phyloP scores from a whole-genome alignment of 257 asterid species.

The Solanum ossicruentum region DNA sequence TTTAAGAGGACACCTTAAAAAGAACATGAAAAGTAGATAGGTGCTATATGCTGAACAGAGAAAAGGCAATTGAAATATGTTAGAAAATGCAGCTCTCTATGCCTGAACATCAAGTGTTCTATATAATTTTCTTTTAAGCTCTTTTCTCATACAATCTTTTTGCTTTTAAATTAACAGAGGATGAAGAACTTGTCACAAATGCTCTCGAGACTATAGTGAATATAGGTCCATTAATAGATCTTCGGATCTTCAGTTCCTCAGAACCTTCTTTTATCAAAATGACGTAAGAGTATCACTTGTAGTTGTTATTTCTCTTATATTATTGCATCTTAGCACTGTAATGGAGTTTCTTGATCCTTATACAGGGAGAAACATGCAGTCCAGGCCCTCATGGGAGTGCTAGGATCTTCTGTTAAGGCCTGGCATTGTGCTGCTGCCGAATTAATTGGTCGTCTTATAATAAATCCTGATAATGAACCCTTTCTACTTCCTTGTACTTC shows the following conservation, averaged over 20 bases:
- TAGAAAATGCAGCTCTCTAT: not conserved
- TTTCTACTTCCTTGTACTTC: slow-evolving; percentile 74
- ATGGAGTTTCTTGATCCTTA: not conserved
- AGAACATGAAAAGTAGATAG: not conserved
- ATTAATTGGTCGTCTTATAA: slow-evolving; percentile 78
- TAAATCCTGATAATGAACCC: slow-evolving; percentile 92
- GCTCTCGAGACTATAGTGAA: slow-evolving; percentile 81
- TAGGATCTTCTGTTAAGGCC: slow-evolving; percentile 74
- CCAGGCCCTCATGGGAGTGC: slow-evolving; percentile 78
- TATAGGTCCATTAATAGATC: slow-evolving; percentile 79
- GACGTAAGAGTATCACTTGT: slow-evolving; percentile 31
- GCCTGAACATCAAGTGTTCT: not conserved
- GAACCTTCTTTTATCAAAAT: slow-evolving; percentile 78
- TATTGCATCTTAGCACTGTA: not conserved
- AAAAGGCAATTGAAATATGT: not conserved
- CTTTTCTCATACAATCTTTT: slow-evolving; percentile 3
- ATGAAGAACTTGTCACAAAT: slow-evolving; percentile 93
- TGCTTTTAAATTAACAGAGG: slow-evolving; percentile 42
- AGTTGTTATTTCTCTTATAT: not conserved
- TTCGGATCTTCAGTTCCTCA: slow-evolving; percentile 84
- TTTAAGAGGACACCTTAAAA: not conserved
- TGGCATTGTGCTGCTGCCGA: slow-evolving; percentile 99
- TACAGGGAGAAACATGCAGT: slow-evolving; percentile 75
- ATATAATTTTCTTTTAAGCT: not conserved
- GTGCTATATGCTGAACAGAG: not conserved